Evolutionary conservation across 2,329 filamentous ascomycete genomes (phyloP), one percentile per base, ranked within the genome.

Genomic region (Chrysoporthe deuterocubensis): DNA sequence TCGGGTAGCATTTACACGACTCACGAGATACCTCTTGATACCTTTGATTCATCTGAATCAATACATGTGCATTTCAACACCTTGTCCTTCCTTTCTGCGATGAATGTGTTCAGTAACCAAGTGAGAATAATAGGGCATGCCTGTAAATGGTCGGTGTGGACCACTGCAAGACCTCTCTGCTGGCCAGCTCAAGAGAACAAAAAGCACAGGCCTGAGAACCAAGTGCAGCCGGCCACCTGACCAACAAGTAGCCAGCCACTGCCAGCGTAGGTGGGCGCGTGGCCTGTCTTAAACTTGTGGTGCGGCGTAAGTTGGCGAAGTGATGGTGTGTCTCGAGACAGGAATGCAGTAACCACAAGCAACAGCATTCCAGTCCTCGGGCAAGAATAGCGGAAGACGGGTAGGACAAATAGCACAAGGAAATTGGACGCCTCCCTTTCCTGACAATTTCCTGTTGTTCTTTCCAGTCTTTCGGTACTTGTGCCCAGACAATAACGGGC

Each of bases 11-110:
- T 66, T 68, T 68, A 62, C 68, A 70, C 62, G 68, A 68, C 68
- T 68, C 58, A 66, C 61, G 66, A 68, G 66, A 70, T 70, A 70
- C 68, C 68, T 70, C 68, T 65, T 67, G 68, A 70, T 70, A 68
- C 63, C 62, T 69, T 65, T 65, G 58, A 52, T 68, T 70, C 46
- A 66, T 65, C 54, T 57, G 44, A 42, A 43, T 42, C 34, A 42
- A 52, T 56, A 48, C 63, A 16, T 37, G 16, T 60, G 34, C 18
- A 11, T 18, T n/a, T 21, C 13, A 34, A 32, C 8, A 5, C 50
- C 4, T 4, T 54, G n/a, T 50, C 16, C 43, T 42, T 58, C 9
- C 8, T 26, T 11, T 50, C 16, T 59, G 48, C 16, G 8, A 21
- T 16, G n/a, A 44, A 13, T 21, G 56, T 16, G 26, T 40, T 26